Evolutionary conservation across 2,329 filamentous ascomycete species (phyloP).

Genomic region (Ascochyta viciae-villosae): DNA sequence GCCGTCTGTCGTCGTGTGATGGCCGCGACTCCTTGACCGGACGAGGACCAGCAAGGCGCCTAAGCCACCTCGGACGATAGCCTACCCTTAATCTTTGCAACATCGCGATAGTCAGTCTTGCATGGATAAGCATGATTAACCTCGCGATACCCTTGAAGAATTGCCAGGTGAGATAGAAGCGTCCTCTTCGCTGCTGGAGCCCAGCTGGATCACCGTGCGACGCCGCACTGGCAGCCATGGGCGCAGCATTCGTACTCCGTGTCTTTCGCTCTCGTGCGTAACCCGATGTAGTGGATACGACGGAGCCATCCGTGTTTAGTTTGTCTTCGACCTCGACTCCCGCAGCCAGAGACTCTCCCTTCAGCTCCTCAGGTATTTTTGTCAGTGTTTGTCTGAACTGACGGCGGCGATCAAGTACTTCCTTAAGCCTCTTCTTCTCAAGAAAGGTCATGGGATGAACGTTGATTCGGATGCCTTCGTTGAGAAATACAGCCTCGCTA

Average conservation of each 20-base stretch:
- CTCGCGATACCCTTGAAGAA: constrained; percentile 78
- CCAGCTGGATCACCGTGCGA: constrained; percentile 71
- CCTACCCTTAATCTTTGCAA: constrained; percentile 67
- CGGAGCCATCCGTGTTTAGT: constrained; percentile 45
- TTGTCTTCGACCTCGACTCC: constrained; percentile 43
- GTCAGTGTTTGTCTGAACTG: constrained; percentile 47
- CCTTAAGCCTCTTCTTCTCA: constrained; percentile 82
- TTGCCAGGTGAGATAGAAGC: constrained; percentile 78
- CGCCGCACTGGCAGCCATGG: constrained; percentile 33
- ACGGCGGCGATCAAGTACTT: constrained; percentile 67
- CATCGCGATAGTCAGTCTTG: constrained; percentile 61
- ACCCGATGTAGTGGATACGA: constrained; percentile 48
- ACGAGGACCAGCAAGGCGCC: constrained; percentile 57
- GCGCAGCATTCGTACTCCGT: constrained; percentile 41
- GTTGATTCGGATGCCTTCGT: constrained; percentile 80
- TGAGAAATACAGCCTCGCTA: constrained; percentile 93
- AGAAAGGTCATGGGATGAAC: constrained; percentile 85
- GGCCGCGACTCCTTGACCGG: constrained; percentile 28
- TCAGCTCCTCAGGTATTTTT: constrained; percentile 52
- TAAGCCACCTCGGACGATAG: constrained; percentile 69
- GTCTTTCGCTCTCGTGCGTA: constrained; percentile 75
- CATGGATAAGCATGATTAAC: constrained; percentile 66
- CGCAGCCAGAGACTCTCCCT: constrained; percentile 50
- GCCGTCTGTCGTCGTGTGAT: constrained; percentile 3
- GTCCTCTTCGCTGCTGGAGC: constrained; percentile 76